These are phyloP conservation scores for Uncinocarpus reesii DNA, from an alignment of 2,329 filamentous ascomycete species.

Conservation along the genomic window DNA sequence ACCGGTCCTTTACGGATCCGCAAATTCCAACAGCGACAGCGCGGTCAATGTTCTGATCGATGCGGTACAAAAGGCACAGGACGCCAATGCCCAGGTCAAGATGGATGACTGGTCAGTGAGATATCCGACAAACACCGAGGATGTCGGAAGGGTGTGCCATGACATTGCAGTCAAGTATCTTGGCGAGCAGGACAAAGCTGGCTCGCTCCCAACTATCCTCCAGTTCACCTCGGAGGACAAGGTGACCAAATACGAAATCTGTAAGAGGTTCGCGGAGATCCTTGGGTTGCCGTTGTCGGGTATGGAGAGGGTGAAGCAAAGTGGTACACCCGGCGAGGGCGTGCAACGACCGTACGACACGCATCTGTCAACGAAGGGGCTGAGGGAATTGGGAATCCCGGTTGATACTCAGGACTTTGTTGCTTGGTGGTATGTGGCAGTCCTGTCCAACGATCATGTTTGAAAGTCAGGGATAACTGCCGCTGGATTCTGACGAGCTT, in stretches of 20 bases:
- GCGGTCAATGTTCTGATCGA: constrained; percentile 76
- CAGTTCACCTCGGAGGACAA: constrained; percentile 81
- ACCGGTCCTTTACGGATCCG: constrained; percentile 74
- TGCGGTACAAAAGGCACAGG: constrained; percentile 61
- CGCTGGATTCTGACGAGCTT: constrained; percentile 6
- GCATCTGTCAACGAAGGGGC: constrained; percentile 65
- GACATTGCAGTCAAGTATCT: constrained; percentile 65
- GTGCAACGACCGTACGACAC: constrained; percentile 80
- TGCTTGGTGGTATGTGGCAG: constrained; percentile 58
- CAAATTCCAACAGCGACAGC: constrained; percentile 60
- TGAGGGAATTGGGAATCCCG: constrained; percentile 64
- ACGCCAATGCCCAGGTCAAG: constrained; percentile 48
- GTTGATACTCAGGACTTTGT: constrained; percentile 64
- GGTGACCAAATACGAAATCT: constrained; percentile 86
- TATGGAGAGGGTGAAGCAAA: constrained; percentile 54
- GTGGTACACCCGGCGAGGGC: constrained; percentile 59
- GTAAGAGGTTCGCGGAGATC: constrained; percentile 64
- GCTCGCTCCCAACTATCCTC: constrained; percentile 55
- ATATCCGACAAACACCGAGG: constrained; percentile 82
- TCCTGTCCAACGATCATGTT: neutral
- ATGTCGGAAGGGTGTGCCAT: constrained; percentile 67
- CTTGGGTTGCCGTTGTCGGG: constrained; percentile 61
- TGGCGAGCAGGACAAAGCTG: constrained; percentile 32
- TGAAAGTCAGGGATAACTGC: no score
- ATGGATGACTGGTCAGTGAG: constrained; percentile 82